These are phyloP conservation scores for Ceratocystis colombiana DNA, from an alignment of 2,329 filamentous ascomycete species.

Conservation along the genomic window DNA sequence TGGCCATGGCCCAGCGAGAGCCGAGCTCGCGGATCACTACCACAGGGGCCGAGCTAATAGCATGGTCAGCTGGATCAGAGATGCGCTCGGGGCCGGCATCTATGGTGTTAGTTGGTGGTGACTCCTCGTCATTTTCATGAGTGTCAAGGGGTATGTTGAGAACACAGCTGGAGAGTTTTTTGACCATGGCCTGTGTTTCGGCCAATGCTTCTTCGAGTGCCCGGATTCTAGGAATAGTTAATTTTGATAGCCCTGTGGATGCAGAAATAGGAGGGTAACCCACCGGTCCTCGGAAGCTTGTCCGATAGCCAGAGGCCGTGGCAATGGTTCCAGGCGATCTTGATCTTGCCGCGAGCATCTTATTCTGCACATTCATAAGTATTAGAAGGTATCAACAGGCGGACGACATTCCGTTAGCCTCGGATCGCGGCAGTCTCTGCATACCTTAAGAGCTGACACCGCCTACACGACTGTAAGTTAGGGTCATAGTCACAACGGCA, in stretches of 20 bases:
- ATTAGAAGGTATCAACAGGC: constrained; percentile 2
- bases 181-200: constrained; percentile 20
- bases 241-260: background rate
- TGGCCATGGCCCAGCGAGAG: constrained; percentile 24
- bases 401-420: background rate
- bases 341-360: constrained; percentile 25
- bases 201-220: constrained; percentile 21
- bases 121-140: constrained; percentile 17
- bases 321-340: constrained; percentile 22
- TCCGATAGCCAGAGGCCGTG: constrained; percentile 6
- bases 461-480: constrained; percentile 22
- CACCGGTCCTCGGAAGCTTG: constrained; percentile 22
- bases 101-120: background rate
- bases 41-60: constrained; percentile 24
- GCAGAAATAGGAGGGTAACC: background rate
- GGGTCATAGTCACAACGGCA: constrained; percentile 24
- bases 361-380: constrained; percentile 12
- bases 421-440: background rate
- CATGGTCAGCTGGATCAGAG: constrained; percentile 24
- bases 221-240: constrained; percentile 15
- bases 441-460: constrained; percentile 23
- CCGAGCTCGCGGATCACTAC: constrained; percentile 24
- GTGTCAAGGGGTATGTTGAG: constrained; percentile 13
- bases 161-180: constrained; percentile 17
- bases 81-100: constrained; percentile 22